Evolutionary conservation across 257 asterid species (phyloP), one percentile per base, ranked within the genome.

Genomic region (Gentiana straminea): DNA sequence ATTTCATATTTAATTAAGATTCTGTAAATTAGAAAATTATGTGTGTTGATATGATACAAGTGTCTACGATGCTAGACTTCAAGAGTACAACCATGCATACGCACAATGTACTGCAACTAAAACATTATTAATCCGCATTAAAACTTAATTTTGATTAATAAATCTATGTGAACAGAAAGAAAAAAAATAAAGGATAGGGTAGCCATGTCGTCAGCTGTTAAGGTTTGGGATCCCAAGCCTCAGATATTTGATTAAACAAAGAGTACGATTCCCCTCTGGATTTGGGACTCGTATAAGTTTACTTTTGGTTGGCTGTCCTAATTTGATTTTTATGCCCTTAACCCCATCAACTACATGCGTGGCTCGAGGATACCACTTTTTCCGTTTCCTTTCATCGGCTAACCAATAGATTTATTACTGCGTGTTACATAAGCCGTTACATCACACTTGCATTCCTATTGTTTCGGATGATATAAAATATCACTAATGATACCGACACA

Each of bases 181-280:
- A 7, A 39, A 7, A 39, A 39, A 7, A 39, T 7, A 39, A 39
- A 39, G 8, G 4, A 39, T 39, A 7, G 8, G 44, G 44, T 1
- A 4, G 4, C 44, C 44, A 39, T 39, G 7, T 39, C 44, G 8
- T 39, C 44, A 4, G 44, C 4, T 32, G 59, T 24, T 51, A 15
- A 45, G 10, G 59, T 54, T 64, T 56, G 69, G 76, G 80, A 73
- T 75, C 77, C 75, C 71, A 49, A 74, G 59, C 54, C 73, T 59
- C 78, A 78, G 71, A 63, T 73, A 54, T 69, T 51, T 59, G 45
- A 69, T 2, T 66, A 71, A 62, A 67, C 60, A 60, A 71, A 68
- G 35, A 12, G 45, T 64, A 64, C 34, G 58, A 47, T 46, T 64
- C 33, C 64, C 59, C 71, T 75, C 63, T 60, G 75, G 68, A 72